These are phyloP conservation scores for Sherardia arvensis DNA, from an alignment of 257 asterid genomes.

Conservation along the genomic window DNA sequence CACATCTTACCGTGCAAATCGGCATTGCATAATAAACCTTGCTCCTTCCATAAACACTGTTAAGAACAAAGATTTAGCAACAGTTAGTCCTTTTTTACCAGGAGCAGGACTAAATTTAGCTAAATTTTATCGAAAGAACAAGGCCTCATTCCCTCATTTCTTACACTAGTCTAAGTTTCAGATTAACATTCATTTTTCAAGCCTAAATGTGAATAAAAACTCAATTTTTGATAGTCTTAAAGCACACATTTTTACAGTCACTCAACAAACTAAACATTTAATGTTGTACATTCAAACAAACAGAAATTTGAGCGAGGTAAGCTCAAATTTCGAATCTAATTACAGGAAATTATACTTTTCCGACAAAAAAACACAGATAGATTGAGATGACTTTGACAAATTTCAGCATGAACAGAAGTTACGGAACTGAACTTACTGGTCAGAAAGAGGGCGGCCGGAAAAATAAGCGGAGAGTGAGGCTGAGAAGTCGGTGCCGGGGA, in stretches of 20 bases:
- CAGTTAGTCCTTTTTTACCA: background rate
- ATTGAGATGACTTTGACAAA: background rate
- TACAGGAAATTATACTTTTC: background rate
- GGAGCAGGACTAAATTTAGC: background rate
- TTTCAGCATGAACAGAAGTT: background rate
- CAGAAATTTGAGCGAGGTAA: background rate
- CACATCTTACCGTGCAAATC: constrained; percentile 24
- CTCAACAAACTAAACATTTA: background rate
- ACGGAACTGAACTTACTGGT: constrained; percentile 22
- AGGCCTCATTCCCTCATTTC: background rate
- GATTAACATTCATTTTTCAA: too few species aligned
- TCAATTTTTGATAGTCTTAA: background rate
- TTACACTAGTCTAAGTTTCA: background rate
- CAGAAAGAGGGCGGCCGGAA: constrained; percentile 24
- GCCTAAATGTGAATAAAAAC: background rate
- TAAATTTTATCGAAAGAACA: too few species aligned
- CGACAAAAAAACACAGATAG: background rate
- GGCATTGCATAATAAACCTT: constrained; percentile 3
- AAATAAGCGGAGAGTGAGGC: constrained; percentile 27
- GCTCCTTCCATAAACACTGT: constrained; percentile 21
- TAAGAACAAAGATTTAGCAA: background rate
- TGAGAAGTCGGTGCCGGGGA: constrained; percentile 12
- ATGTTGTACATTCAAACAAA: background rate
- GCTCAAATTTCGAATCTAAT: background rate
- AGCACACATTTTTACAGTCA: background rate